Base-by-base conservation (phyloP, 1,284 basidiomycete genomes). In the Microbotryomycetes sp. region DNA sequence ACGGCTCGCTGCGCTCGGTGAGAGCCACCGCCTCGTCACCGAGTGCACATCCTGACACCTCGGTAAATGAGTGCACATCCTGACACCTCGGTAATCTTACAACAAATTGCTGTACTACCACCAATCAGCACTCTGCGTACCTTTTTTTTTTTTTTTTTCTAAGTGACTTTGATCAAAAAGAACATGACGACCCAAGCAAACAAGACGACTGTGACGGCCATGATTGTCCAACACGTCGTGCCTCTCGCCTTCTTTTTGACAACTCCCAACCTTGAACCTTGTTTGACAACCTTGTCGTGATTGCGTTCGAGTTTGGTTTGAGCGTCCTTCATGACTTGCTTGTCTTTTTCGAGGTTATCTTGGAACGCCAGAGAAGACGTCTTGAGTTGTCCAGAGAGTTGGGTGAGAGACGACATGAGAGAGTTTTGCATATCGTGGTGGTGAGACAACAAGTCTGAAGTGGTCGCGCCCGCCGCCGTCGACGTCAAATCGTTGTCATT, bases 151-250 rank as follows among this genome's bases (percentile, higher is more conserved):
- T n/a, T 41, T 41, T 41, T 18, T 41, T 41, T 41, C 29, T 31
- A 4, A 29, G 83, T 83, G 41, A 88, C 75, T 53, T 86, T 81
- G 65, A 89, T 88, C 50, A 89, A 68, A 54, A 84, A 79, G 65
- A 89, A 83, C 80, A 87, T 87, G 28, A 85, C 57, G 35, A 88
- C 73, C 74, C 89, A 89, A 1, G 85, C 76, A n/a, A 85, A 70
- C 9, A 81, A 65, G 2, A 86, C 86, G 5, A 79, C 78, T 9
- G 84, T 11, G 18, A 89, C 73, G 60, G 85, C 82, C 51, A 80
- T 77, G 4, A 89, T 66, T 2, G 82, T 80, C 68, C 89, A 73
- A 73, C 87, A 89, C 1, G 86, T 89, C 62, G 86, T 89, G 5
- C 81, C 78, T 57, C 82, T 78, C 61, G 83, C 85, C 79, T 83